Evolutionary conservation across 768 basidiomycete species (phyloP), one percentile per base, ranked within the genome.

Genomic region (Amanita inopinata): DNA sequence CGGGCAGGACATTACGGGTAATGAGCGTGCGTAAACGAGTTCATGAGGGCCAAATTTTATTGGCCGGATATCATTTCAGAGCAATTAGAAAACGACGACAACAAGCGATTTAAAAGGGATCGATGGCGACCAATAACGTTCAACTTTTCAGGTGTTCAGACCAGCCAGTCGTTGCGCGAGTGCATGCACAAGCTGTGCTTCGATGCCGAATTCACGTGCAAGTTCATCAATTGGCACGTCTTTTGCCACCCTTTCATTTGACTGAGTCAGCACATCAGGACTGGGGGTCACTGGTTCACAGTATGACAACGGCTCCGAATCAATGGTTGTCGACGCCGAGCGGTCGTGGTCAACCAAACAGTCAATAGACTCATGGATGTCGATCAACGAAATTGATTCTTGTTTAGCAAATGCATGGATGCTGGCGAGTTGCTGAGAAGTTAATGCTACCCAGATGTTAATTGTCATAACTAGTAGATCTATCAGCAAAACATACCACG

Each of bases 151-250:
- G 30, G 51, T 24, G 57, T 39, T 7, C n/a, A 44, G 43, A 7
- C 50, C 54, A 31, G 60, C 58, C 28, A 84, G 63, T 38, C 81
- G 70, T 47, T 80, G 76, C 30, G 73, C 77, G 33, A 84, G 69
- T 2, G 79, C 78, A 53, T 83, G 73, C 33, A 85, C 74, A 19
- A 84, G 55, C 32, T 77, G 69, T 23, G 82, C 64, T 41, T 83
- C 78, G 15, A 85, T 68, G n/a, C 83, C 83, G 47, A 84, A 84
- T 56, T 85, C 83, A 50, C 68, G 69, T 17, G 83, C 83, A n/a
- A 86, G 68, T 17, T 71, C 69, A 34, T 68, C 68, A 28, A 35
- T 39, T 17, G 18, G 46, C 34, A 28, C 25, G 2, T 44, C 35
- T 31, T 37, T 44, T 24, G 24, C 34, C 18, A 27, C 15, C 22